phyloP scores from a whole-genome alignment of 495 filamentous ascomycete genomes.

The Penicillium lividum region DNA sequence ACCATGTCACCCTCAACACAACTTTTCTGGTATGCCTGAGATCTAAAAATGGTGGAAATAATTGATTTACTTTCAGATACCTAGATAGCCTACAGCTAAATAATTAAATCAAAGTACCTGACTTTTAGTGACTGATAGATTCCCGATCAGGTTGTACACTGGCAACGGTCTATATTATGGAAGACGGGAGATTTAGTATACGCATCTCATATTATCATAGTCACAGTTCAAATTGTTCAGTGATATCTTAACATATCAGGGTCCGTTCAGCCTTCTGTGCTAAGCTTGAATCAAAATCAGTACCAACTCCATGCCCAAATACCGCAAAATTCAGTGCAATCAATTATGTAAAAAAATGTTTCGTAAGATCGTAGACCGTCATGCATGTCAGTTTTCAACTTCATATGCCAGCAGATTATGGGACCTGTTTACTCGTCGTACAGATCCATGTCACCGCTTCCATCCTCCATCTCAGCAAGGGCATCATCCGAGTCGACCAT shows the following conservation, averaged over 20 bases:
- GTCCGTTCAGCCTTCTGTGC: neutral
- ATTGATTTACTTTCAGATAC: too few relatives aligned
- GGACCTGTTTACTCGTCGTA: conserved; percentile 60
- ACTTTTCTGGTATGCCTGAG: too few relatives aligned
- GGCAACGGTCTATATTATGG: too few relatives aligned
- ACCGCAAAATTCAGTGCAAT: neutral
- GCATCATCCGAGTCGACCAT: conserved; percentile 71
- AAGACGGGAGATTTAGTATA: too few relatives aligned
- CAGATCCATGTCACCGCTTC: conserved; percentile 68
- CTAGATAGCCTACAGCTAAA: too few relatives aligned
- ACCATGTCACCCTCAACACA: too few relatives aligned
- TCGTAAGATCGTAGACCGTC: neutral
- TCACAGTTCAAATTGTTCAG: neutral
- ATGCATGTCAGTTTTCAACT: neutral
- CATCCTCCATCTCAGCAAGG: conserved; percentile 63
- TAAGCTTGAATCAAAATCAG: neutral
- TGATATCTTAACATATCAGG: neutral
- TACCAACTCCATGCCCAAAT: conserved; percentile 1
- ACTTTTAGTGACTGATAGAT: too few relatives aligned
- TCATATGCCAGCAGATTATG: neutral
- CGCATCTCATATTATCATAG: too few relatives aligned
- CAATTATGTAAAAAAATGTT: neutral
- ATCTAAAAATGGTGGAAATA: too few relatives aligned
- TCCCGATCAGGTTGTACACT: too few relatives aligned
- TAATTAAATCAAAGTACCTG: too few relatives aligned